A percentile compares a stretch with the other conserved stretches of the same genome.
Evolutionary conservation across 495 filamentous ascomycete species (phyloP).

Genomic region (Penicillium salamii): DNA sequence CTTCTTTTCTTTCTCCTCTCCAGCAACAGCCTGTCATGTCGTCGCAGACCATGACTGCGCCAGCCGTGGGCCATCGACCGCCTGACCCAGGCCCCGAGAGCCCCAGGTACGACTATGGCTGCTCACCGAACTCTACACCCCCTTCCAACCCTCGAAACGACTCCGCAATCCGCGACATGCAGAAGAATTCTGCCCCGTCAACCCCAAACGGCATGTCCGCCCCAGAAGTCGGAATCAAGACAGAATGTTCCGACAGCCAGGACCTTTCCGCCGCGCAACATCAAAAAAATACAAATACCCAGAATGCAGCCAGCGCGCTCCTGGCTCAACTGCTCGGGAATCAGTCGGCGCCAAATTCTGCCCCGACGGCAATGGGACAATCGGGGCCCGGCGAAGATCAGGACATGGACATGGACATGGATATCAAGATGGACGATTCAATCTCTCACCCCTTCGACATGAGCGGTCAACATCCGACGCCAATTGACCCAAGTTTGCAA

Average conservation of each 20-base stretch:
- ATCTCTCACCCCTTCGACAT: conserved; percentile 10
- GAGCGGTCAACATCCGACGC: conserved; percentile 5
- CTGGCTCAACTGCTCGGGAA: conserved; percentile 45
- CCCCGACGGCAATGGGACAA: conserved; percentile 12
- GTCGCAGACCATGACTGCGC: conserved; percentile 58
- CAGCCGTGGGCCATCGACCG: conserved; percentile 51
- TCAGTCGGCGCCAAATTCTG: conserved; percentile 25
- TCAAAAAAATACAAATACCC: conserved; percentile 24
- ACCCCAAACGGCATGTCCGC: conserved; percentile 33
- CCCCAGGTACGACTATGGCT: conserved; percentile 42
- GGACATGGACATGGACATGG: conserved; percentile 15
- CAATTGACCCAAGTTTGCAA: conserved; percentile 7
- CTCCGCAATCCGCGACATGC: conserved; percentile 47
- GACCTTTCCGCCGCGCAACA: conserved; percentile 10
- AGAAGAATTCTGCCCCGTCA: conserved; percentile 44
- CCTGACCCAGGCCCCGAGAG: conserved; percentile 44
- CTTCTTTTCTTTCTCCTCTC: conserved; percentile 26
- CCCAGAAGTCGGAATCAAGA: conserved; percentile 35
- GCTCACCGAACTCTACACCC: conserved; percentile 30
- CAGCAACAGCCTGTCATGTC: conserved; percentile 45
- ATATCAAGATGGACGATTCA: conserved; percentile 22
- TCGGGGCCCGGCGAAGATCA: conserved; percentile 13
- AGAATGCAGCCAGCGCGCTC: conserved; percentile 44
- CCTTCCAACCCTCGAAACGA: conserved; percentile 38
- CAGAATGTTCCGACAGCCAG: conserved; percentile 25